Percentiles rank a stretch among this genome's conserved stretches.
phyloP scores from a whole-genome alignment of 306 rosid species.

The Lathyrus oleraceus region DNA sequence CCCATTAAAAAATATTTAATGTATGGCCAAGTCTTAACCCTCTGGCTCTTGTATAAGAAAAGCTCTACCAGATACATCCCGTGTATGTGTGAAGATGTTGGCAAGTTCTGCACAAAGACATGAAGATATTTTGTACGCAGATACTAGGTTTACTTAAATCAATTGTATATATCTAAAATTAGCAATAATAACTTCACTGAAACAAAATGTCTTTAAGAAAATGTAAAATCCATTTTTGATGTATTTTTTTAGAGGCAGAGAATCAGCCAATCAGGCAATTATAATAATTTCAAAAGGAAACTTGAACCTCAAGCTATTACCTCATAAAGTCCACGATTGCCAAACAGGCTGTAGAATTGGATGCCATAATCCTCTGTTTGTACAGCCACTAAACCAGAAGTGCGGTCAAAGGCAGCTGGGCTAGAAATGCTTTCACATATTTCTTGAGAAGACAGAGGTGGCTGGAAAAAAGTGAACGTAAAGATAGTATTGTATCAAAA shows the following conservation, averaged over 20 bases:
- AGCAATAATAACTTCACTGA: neutral
- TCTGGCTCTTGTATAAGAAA: neutral
- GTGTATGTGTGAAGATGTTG: neutral
- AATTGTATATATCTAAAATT: neutral
- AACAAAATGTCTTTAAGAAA: neutral
- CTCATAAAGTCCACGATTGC: conserved; percentile 80
- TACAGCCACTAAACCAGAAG: conserved; percentile 77
- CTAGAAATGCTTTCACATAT: conserved; percentile 48
- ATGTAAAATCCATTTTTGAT: neutral
- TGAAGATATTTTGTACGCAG: neutral
- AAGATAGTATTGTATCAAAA: conserved; percentile 15
- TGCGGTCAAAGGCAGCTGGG: conserved; percentile 65
- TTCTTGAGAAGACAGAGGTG: conserved; percentile 58
- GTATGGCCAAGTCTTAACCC: neutral
- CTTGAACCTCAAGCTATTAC: conserved; percentile 43
- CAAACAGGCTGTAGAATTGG: conserved; percentile 86
- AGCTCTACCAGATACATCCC: neutral
- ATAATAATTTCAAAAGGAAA: conserved; percentile 20
- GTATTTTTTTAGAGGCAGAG: neutral
- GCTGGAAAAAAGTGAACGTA: conserved; percentile 50
- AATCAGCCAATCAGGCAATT: neutral
- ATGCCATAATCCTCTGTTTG: conserved; percentile 75
- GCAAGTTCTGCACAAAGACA: conserved; percentile 1
- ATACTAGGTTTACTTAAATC: neutral
- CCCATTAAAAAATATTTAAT: neutral